These are phyloP conservation scores for Calonectria montana DNA, from an alignment of 2,329 filamentous ascomycete species.

Conservation along the genomic window DNA sequence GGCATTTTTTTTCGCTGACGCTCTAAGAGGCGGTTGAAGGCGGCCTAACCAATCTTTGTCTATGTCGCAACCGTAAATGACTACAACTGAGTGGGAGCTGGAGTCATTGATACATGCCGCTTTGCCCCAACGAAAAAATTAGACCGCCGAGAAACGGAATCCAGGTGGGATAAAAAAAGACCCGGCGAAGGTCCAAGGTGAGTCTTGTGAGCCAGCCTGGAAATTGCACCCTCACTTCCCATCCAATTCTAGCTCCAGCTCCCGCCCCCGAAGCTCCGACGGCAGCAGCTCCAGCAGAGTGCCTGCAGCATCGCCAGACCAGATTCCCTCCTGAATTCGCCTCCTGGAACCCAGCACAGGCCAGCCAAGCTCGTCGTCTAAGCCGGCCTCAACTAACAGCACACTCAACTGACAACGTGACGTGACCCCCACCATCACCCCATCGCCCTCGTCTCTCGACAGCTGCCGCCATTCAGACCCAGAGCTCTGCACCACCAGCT, in stretches of 20 bases:
- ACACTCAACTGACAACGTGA: slow-evolving; percentile 39
- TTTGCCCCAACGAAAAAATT: slow-evolving; percentile 22
- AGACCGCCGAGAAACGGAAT: slow-evolving; percentile 13
- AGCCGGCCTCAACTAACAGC: not conserved
- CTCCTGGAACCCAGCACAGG: slow-evolving; percentile 12
- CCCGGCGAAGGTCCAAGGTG: slow-evolving; percentile 21
- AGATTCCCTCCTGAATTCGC: slow-evolving; percentile 7
- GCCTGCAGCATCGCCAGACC: slow-evolving; percentile 10
- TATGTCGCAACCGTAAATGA: not conserved
- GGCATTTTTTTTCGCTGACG: slow-evolving; percentile 1
- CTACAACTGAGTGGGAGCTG: not conserved
- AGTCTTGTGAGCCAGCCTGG: slow-evolving; percentile 15
- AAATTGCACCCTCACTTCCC: slow-evolving; percentile 21
- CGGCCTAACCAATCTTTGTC: slow-evolving; percentile 15
- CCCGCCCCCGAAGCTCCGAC: not conserved
- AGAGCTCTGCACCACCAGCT: not conserved
- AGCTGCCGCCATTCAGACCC: slow-evolving; percentile 12
- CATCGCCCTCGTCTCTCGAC: slow-evolving; percentile 31
- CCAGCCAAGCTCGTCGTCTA: not conserved
- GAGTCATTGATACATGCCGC: slow-evolving; percentile 3
- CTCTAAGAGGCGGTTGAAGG: slow-evolving; percentile 10
- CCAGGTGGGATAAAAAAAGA: slow-evolving; percentile 18
- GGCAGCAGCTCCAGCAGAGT: not conserved
- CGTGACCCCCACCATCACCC: slow-evolving; percentile 43
- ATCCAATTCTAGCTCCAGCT: slow-evolving; percentile 10